Conservation (phyloP, 2,329 filamentous ascomycete species). For the Sporothrix euskadiensis region DNA sequence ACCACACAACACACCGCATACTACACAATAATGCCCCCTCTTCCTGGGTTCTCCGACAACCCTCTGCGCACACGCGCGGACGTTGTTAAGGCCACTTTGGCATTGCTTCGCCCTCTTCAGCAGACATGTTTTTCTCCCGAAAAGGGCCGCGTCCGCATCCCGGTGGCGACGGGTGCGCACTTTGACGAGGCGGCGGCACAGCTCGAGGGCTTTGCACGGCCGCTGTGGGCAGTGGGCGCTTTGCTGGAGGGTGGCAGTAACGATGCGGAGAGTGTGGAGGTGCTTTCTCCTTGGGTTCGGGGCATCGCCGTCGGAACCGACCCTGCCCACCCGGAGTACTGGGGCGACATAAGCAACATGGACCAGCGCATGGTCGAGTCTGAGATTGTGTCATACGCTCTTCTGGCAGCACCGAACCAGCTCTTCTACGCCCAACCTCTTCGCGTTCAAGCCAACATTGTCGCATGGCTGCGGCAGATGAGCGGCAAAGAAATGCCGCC, state of each 20-base stretch:
- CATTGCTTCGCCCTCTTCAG: slow-evolving; percentile 41
- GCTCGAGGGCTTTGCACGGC: slow-evolving; percentile 48
- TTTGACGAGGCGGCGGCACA: slow-evolving; percentile 50
- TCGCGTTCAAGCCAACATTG: slow-evolving; percentile 39
- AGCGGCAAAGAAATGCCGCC: slow-evolving; percentile 30
- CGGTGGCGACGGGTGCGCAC: slow-evolving; percentile 43
- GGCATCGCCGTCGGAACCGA: slow-evolving; percentile 41
- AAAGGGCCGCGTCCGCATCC: slow-evolving; percentile 43
- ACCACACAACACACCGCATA: background rate
- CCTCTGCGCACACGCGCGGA: slow-evolving; percentile 42
- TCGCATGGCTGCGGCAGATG: slow-evolving; percentile 30
- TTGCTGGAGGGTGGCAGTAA: slow-evolving; percentile 19
- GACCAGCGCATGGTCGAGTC: slow-evolving; percentile 59
- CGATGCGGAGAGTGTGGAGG: background rate
- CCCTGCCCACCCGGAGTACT: slow-evolving; percentile 45
- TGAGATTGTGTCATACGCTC: slow-evolving; percentile 52
- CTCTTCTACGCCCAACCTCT: slow-evolving; percentile 39
- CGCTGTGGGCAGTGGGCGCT: slow-evolving; percentile 38
- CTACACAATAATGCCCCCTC: slow-evolving; percentile 39
- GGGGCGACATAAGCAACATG: slow-evolving; percentile 48
- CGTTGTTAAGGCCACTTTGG: slow-evolving; percentile 40
- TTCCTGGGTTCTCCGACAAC: slow-evolving; percentile 47
- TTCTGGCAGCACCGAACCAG: slow-evolving; percentile 46
- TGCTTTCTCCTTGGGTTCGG: slow-evolving; percentile 38
- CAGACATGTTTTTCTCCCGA: slow-evolving; percentile 40